Evolutionary conservation across 768 basidiomycete genomes (phyloP), one percentile per base, ranked within the genome.

Genomic region (Macrolepiota dolichaula): DNA sequence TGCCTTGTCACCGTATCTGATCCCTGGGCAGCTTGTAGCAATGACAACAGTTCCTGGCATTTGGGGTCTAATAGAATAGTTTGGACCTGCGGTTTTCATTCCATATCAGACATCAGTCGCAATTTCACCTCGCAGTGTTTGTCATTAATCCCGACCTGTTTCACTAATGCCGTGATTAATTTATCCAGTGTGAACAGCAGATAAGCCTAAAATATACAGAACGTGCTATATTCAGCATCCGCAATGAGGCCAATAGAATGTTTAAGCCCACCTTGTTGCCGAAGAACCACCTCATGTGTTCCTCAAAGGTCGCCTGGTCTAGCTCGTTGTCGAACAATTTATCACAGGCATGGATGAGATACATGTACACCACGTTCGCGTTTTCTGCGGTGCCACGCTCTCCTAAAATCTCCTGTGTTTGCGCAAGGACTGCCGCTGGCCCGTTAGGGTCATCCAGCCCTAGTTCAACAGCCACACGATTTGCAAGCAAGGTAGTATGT

Each of bases 231-330:
- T 57, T 56, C 59, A 65, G 58, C 60, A 52, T 35, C 50, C 51
- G 52, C 32, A 53, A 49, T 38, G 52, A 44, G 37, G 27, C 29
- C 4, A 49, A 24, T 17, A 7, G 17, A 25, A 27, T 4, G 7
- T 38, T 46, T 13, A 62, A 40, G 63, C 80, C 64, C 73, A 90
- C 90, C 83, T 88, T 89, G 63, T 86, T 93, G 35, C 92, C 91
- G 76, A 94, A 95, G 76, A 96, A 91, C 85, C 93, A 92, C 64
- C 97, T 79, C 86, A 98, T 86, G 69, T 94, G 92, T 71, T 98
- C 97, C 72, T 98, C 96, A 68, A 95, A 98, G 22, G 87, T 85
- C n/a, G 82, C 76, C 70, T 89, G 91, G 72, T 98, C 97, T 62
- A 98, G 80, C 70, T 98, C 96, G 63, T 85, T 89, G 67, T 94